Conservation (phyloP, 176 grass and related monocot species). For the Oryza glaberrima region DNA sequence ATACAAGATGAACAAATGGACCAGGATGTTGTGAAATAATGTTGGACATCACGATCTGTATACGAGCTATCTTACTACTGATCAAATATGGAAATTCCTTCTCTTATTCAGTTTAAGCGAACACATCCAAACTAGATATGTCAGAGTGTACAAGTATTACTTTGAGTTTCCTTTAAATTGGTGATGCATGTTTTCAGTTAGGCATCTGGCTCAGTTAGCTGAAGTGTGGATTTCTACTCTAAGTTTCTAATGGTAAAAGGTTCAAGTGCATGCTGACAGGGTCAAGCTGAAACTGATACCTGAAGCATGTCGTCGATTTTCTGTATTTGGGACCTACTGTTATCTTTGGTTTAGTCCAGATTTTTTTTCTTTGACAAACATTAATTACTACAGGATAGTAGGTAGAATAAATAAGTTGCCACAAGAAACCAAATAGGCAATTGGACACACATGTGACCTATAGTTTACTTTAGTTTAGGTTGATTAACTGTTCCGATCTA, state of each 20-base stretch:
- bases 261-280: not conserved
- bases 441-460: not conserved
- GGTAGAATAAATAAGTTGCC: not conserved
- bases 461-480: not conserved
- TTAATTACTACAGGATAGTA: not conserved
- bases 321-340: not conserved
- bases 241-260: not conserved
- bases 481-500: not conserved
- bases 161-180: not conserved
- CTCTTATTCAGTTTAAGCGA: constrained; percentile 18
- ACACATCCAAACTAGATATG: not conserved
- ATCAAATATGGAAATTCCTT: not conserved
- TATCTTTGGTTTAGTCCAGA: not conserved
- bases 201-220: not conserved
- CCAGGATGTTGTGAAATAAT: not conserved
- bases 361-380: not conserved
- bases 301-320: not conserved
- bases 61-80: not conserved
- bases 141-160: not conserved
- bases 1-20: not conserved
- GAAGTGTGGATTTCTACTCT: not conserved
- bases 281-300: not conserved
- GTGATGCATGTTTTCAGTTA: not conserved
- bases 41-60: not conserved
- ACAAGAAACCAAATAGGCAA: constrained; percentile 1